Evolutionary conservation across 176 grass and related monocot genomes (phyloP).

Genomic region (Eragrostis curvula): DNA sequence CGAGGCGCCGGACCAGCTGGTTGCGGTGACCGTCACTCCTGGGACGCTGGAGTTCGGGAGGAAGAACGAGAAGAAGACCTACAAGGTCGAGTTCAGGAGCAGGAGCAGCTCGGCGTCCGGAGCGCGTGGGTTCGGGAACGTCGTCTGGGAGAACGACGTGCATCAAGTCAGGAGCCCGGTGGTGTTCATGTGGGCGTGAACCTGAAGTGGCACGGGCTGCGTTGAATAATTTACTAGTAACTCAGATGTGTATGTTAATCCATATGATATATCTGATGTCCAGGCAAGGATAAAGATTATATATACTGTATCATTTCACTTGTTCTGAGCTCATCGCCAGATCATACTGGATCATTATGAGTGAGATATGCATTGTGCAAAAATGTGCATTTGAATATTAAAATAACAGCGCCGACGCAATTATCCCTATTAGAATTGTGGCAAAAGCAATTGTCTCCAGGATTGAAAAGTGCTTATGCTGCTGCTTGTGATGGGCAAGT

Average conservation of each 20-base stretch:
- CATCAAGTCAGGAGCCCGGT: slow-evolving; percentile 61
- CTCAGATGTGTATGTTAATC: neutral
- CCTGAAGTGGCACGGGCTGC: no score
- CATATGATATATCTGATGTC: no score
- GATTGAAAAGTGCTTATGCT: no score
- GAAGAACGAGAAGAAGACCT: slow-evolving; percentile 36
- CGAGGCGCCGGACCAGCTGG: slow-evolving; percentile 33
- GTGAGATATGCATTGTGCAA: no score
- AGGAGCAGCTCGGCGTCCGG: neutral
- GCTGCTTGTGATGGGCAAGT: no score
- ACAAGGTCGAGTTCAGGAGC: slow-evolving; percentile 61
- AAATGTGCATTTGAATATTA: no score
- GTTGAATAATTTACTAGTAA: neutral
- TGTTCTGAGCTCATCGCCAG: no score
- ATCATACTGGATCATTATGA: no score
- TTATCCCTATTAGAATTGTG: no score
- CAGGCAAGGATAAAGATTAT: neutral
- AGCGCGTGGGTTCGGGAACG: slow-evolving; percentile 3
- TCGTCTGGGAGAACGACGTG: slow-evolving; percentile 58
- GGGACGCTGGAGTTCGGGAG: slow-evolving; percentile 41
- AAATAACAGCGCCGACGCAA: no score
- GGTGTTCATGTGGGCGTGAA: slow-evolving; percentile 44
- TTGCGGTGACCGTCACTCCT: slow-evolving; percentile 48
- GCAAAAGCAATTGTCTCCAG: no score
- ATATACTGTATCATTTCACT: neutral